These are phyloP conservation scores for Apophysomyces sp. DNA, from an alignment of 371 early-diverging fungal genomes.

Conservation along the genomic window DNA sequence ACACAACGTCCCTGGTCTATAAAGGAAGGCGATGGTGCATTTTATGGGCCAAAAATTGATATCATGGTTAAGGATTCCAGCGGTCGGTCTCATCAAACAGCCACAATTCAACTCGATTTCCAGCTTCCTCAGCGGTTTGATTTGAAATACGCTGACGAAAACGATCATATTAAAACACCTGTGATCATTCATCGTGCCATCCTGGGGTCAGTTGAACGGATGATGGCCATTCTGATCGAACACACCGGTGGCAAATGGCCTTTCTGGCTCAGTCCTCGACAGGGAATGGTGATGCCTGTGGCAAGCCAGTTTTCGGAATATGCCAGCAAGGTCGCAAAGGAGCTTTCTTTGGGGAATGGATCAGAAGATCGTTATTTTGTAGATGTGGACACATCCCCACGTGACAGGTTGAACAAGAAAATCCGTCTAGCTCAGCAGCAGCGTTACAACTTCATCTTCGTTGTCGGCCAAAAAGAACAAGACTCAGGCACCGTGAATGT, in stretches of 20 bases:
- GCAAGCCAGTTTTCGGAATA: constrained; percentile 49
- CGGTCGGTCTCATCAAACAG: constrained; percentile 94
- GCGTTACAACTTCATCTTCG: constrained; percentile 91
- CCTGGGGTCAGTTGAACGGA: constrained; percentile 91
- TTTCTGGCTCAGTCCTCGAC: constrained; percentile 99
- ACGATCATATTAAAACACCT: constrained; percentile 62
- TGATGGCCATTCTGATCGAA: constrained; percentile 95
- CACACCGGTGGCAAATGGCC: constrained; percentile 92
- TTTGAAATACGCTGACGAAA: constrained; percentile 73
- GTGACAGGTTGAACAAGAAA: constrained; percentile 93
- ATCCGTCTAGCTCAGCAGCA: constrained; percentile 88
- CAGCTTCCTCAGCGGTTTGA: constrained; percentile 92
- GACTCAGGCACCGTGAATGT: constrained; percentile 84
- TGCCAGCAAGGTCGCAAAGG: constrained; percentile 38
- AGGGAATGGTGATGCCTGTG: constrained; percentile 91
- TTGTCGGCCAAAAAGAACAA: constrained; percentile 94
- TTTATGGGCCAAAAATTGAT: constrained; percentile 99
- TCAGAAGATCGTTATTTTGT: constrained; percentile 55
- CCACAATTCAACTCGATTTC: constrained; percentile 98
- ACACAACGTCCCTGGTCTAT: constrained; percentile 84
- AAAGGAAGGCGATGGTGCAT: constrained; percentile 99
- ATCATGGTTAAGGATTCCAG: constrained; percentile 97
- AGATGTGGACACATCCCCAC: constrained; percentile 81
- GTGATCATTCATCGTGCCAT: constrained; percentile 97
- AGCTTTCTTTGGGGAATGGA: constrained; percentile 32